Base-by-base conservation (phyloP, 805 yeast genomes). In the Spathaspora hagerdaliae region DNA sequence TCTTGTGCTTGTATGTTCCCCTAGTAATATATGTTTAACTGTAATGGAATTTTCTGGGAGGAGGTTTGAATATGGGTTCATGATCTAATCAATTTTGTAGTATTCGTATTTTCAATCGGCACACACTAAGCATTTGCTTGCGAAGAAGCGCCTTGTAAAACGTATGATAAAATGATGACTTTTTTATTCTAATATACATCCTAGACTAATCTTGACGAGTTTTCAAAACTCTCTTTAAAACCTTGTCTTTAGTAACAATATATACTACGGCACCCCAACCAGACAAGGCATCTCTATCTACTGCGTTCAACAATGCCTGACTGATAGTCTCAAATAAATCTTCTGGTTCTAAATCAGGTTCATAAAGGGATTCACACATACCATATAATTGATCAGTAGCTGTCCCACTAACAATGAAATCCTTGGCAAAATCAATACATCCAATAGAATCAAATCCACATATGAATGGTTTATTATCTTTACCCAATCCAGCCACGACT, bases 241-340 rank as follows among this genome's bases (percentile, higher is more conserved):
- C 96, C 67, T 88, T 87, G 63, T 92, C 98, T 69, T 90, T 90
- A 39, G 96, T 87, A 43, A 94, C 81, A 45, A 94, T 73, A 67
- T 92, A 92, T 24, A 94, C 98, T 13, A 88, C 86, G 7, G 96
- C 97, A 59, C 99, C 99, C 97, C 97, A 94, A 54, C 99, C 99
- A 29, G 96, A 84, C 47, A 94, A 75, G 6, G 97, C 96, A 68
- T 94, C 99, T 75, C 99, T 86, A 67, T 94, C 99, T 33, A 87
- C 95, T 14, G 97, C 98, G 63, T 87, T 89, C 73, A 94, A 73
- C 48, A 94, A 73, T 1, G 97, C 92, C 69, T 94, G 99, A 55
- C 95, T 83, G 54, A 90, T 86, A 36, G 98, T 92, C 67, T 94
- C 98, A 61, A 94, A 94, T 55, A 94, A 74, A 65, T 94, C 97